A percentile compares a stretch with the other conserved stretches of the same genome.
These are phyloP conservation scores for barrel medic (Medicago truncatula) DNA, from an alignment of 306 rosid genomes.

Conservation along the genomic window MtrunA17r5.0-ANR NC_053049.1:21373501-21374000, in stretches of 20 bases:
- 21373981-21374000: background rate
- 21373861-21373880: too few species aligned
- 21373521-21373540: background rate
- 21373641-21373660: too few species aligned
- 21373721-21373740: background rate
- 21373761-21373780: conserved; percentile 4
- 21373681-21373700: conserved; percentile 12
- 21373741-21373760: background rate
- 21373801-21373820: background rate
- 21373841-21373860: too few species aligned
- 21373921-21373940: too few species aligned
- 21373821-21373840: background rate
- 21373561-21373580: too few species aligned
- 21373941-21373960: too few species aligned
- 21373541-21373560: too few species aligned
- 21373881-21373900: too few species aligned
- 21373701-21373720: background rate
- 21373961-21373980: background rate
- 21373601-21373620: too few species aligned
- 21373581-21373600: too few species aligned
- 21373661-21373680: conserved; percentile 2
- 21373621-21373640: too few species aligned
- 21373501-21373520: background rate
- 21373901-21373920: too few species aligned
- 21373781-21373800: conserved; percentile 26